Evolutionary conservation across 306 rosid genomes (phyloP).

Genomic region (Mucuna pruriens): DNA sequence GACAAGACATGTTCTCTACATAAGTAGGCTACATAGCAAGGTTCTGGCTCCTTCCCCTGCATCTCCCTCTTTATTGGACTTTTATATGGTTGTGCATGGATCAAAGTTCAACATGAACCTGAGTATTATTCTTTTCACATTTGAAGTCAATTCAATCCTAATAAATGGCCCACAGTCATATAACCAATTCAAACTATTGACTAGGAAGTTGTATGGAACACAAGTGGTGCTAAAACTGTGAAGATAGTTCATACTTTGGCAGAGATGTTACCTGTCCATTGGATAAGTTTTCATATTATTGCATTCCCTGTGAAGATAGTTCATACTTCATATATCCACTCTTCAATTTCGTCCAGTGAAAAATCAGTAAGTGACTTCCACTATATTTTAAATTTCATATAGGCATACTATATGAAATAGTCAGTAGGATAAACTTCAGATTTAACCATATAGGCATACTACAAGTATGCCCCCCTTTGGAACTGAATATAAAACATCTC

Average conservation of each 20-base stretch:
- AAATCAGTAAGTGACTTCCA: background rate
- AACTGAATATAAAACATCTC: background rate
- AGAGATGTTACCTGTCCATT: too few species aligned
- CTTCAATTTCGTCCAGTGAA: background rate
- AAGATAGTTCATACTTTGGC: background rate
- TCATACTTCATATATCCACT: background rate
- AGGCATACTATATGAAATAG: background rate
- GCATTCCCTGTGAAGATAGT: background rate
- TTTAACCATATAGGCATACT: background rate
- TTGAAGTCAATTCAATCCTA: background rate
- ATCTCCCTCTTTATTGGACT: background rate
- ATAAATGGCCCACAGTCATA: background rate
- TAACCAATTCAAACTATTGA: background rate
- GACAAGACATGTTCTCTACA: background rate
- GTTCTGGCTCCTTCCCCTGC: background rate
- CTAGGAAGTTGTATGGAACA: background rate
- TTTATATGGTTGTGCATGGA: background rate
- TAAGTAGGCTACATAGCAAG: background rate
- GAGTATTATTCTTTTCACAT: background rate
- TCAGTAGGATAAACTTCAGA: background rate
- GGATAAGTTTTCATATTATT: conserved; percentile 11
- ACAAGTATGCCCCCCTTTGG: background rate
- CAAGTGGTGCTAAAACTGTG: background rate
- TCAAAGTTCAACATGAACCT: background rate
- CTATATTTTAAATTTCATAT: background rate